These are phyloP conservation scores for Pisolithus sp. DNA, from an alignment of 768 basidiomycete species.

Conservation along the genomic window DNA sequence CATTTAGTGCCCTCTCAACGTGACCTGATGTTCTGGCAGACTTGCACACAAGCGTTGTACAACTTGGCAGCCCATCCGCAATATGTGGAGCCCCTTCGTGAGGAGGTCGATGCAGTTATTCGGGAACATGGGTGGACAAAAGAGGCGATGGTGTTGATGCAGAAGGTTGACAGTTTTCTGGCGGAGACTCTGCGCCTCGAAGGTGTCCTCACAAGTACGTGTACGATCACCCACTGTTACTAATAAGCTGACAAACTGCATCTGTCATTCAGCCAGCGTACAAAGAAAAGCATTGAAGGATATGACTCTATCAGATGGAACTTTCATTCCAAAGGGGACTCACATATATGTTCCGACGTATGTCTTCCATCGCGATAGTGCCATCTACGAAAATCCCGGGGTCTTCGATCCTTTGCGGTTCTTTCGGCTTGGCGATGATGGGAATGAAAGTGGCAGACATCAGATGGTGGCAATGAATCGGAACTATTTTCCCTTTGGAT, in stretches of 20 bases:
- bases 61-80: slow-evolving; percentile 32
- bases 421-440: slow-evolving; percentile 26
- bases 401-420: slow-evolving; percentile 48
- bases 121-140: slow-evolving; percentile 26
- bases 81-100: slow-evolving; percentile 29
- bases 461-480: slow-evolving; percentile 30
- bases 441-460: slow-evolving; percentile 27
- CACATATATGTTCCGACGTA: slow-evolving; percentile 17
- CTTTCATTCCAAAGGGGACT: slow-evolving; percentile 29
- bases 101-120: slow-evolving; percentile 32
- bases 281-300: slow-evolving; percentile 27
- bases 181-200: slow-evolving; percentile 30
- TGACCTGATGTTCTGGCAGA: slow-evolving; percentile 10
- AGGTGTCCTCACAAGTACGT: slow-evolving; percentile 20
- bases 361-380: slow-evolving; percentile 15
- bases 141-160: slow-evolving; percentile 22
- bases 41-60: slow-evolving; percentile 30
- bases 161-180: slow-evolving; percentile 37
- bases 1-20: no score
- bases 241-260: no score
- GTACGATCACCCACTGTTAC: background rate
- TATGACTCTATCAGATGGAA: slow-evolving; percentile 34
- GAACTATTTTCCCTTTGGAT: slow-evolving; percentile 34
- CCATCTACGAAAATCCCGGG: slow-evolving; percentile 27
- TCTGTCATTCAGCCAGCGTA: slow-evolving; percentile 20